Base-by-base conservation (phyloP, 441 rosid genomes). In the Eruca vesicaria region DNA sequence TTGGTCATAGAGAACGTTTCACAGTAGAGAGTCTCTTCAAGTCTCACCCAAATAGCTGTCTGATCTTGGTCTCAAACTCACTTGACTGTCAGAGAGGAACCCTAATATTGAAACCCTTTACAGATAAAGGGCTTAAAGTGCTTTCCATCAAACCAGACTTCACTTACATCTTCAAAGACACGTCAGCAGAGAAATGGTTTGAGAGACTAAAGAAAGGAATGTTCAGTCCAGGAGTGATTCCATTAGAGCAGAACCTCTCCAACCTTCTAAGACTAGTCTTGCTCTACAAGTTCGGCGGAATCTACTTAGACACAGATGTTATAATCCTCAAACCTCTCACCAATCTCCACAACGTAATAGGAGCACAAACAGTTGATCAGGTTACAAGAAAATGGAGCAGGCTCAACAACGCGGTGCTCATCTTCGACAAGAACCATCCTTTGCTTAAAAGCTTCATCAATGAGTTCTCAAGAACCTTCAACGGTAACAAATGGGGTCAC, bases 171-270 rank as follows among this genome's bases (percentile, higher is more conserved):
- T 85, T 90, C 75, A 88, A 84, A 78, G 73, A 81, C 21, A 94
- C 95, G 11, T 61, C 16, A 10, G 98, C 97, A 14, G 82, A 89
- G 71, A 11, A 28, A 18, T 94, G 97, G 98, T 90, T 89, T 43
- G 36, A 68, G 1, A 69, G 63, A 19, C 35, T 92, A 38, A 87
- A 65, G 71, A 80, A 74, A 80, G 97, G 97, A 2, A 76, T 55
- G 15, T 52, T 91, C 38, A 76, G 87, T 74, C 96, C 95, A 28
- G 98, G 98, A 14, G 85, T 70, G 56, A 85, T 94, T 66, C 78
- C 98, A 7, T 66, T 94, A 10, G 97, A 92, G 58, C 98, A 94
- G 78, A 94, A 92, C 68, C 87, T 94, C 69, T 94, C 98, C 2
- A 94, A 92, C 76, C 81, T 94, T 63, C 84, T 89, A 28, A 80